Evolutionary conservation across 1,284 basidiomycete species (phyloP).

Genomic region (Irpex sp.): DNA sequence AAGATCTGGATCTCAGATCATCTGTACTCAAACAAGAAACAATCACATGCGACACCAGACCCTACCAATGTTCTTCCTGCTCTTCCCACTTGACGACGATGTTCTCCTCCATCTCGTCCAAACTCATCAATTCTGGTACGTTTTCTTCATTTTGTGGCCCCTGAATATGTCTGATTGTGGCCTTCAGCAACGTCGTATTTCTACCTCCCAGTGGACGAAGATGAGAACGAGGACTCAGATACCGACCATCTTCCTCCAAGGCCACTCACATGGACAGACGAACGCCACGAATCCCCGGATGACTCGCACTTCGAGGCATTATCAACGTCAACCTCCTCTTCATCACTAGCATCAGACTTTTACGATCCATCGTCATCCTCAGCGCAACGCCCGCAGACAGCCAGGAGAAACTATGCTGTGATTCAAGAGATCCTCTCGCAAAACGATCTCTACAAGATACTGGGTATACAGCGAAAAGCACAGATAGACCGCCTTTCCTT

Average conservation of each 20-base stretch:
- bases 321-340: constrained; percentile 23
- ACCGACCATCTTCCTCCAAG: constrained; percentile 24
- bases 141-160: constrained; percentile 3
- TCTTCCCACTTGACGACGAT: constrained; percentile 32
- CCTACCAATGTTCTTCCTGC: constrained; percentile 12
- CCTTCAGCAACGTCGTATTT: constrained; percentile 52
- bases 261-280: constrained; percentile 22
- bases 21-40: constrained; percentile 8
- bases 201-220: constrained; percentile 57
- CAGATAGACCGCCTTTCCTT: constrained; percentile 61
- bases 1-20: constrained; percentile 12
- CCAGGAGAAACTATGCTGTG: constrained; percentile 28
- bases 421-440: constrained; percentile 52
- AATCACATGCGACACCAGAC: constrained; percentile 24
- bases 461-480: constrained; percentile 55
- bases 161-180: not conserved
- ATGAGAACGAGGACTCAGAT: constrained; percentile 13
- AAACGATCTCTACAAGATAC: constrained; percentile 69
- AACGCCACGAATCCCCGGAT: constrained; percentile 12
- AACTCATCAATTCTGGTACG: constrained; percentile 36
- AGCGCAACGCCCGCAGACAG: constrained; percentile 12
- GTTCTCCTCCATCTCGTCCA: constrained; percentile 53
- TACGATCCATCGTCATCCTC: constrained; percentile 16
- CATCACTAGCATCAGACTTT: constrained; percentile 14
- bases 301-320: constrained; percentile 34